A percentile compares a stretch with the other conserved stretches of the same genome.
Conservation (phyloP, 176 grass and related monocot genomes). For the Cenchrus fungigraminus region DNA sequence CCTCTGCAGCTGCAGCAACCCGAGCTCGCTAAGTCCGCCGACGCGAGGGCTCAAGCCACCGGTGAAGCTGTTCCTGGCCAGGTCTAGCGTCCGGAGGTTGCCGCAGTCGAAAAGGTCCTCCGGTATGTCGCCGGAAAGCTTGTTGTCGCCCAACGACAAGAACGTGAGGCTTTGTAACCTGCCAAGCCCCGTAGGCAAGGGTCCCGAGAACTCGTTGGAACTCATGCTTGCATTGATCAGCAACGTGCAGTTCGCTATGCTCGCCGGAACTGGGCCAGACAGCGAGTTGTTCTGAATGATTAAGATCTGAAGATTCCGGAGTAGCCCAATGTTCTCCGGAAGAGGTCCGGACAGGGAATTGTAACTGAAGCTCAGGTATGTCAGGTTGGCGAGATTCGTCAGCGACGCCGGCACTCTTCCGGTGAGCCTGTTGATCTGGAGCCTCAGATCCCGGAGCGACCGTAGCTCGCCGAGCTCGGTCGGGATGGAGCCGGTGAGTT, state of each 20-base stretch:
- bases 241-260: constrained; percentile 72
- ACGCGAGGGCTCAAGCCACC: constrained; percentile 57
- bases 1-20: constrained; percentile 48
- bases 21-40: constrained; percentile 51
- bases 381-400: constrained; percentile 69
- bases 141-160: constrained; percentile 35
- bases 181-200: constrained; percentile 55
- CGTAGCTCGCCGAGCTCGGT: constrained; percentile 66
- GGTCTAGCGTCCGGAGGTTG: constrained; percentile 41
- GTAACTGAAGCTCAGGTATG: constrained; percentile 47
- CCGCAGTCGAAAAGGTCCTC: constrained; percentile 72
- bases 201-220: constrained; percentile 58
- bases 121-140: constrained; percentile 59
- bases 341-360: constrained; percentile 68
- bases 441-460: constrained; percentile 51
- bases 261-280: constrained; percentile 59
- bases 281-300: constrained; percentile 48
- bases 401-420: constrained; percentile 57
- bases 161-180: constrained; percentile 53
- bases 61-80: constrained; percentile 53
- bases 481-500: constrained; percentile 61
- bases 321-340: constrained; percentile 57
- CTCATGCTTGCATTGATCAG: constrained; percentile 66
- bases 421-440: constrained; percentile 63
- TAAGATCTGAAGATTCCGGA: constrained; percentile 51